Evolutionary conservation across 257 asterid genomes (phyloP).

Genomic region (Gentiana straminea): DNA sequence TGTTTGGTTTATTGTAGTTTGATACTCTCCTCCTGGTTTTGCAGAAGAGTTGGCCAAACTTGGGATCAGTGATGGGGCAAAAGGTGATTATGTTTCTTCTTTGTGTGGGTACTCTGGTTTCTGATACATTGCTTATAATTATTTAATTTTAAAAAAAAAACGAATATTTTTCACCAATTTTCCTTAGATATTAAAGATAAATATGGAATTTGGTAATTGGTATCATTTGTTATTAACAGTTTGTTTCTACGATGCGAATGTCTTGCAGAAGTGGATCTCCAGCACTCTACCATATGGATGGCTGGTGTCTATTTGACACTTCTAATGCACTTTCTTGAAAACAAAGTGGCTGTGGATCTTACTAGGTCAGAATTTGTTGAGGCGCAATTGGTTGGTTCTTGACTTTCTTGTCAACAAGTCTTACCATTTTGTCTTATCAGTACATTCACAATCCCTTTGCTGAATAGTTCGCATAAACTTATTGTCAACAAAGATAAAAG

Average conservation of each 20-base stretch:
- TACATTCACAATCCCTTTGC: too few species aligned
- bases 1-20: too few species aligned
- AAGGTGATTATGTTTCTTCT: slow-evolving; percentile 36
- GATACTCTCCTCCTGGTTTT: neutral
- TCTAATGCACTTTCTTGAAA: slow-evolving; percentile 90
- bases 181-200: neutral
- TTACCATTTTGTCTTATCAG: slow-evolving; percentile 4
- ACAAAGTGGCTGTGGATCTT: slow-evolving; percentile 83
- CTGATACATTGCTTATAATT: neutral
- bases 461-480: too few species aligned
- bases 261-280: slow-evolving; percentile 75
- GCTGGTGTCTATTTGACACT: slow-evolving; percentile 84
- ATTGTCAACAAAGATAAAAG: too few species aligned
- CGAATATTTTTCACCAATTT: neutral
- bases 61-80: slow-evolving; percentile 61
- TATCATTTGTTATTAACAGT: slow-evolving; percentile 14
- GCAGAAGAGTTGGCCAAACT: slow-evolving; percentile 80
- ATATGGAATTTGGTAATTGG: neutral
- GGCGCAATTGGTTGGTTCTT: slow-evolving; percentile 74
- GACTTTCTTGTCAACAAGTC: slow-evolving; percentile 8
- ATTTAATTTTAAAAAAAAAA: neutral
- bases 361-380: slow-evolving; percentile 85
- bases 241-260: slow-evolving; percentile 17
- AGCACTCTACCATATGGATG: slow-evolving; percentile 95
- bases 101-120: neutral